A percentile compares a stretch with the other conserved stretches of the same genome.
These are phyloP conservation scores for Actinomucor elegans DNA, from an alignment of 371 early-diverging fungal species.

Conservation along the genomic window DNA sequence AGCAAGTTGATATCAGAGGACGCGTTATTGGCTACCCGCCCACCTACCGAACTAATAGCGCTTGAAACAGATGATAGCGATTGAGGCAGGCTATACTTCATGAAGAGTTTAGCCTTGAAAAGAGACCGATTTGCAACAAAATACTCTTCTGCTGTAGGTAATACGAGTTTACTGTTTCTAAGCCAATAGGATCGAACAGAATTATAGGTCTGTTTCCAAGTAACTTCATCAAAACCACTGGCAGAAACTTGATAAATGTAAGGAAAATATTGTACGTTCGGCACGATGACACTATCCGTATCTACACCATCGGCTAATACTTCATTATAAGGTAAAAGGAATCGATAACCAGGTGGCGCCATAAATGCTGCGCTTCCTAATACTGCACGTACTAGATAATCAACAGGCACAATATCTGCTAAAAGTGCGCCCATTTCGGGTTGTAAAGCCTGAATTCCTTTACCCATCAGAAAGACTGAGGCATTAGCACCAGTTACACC, in stretches of 20 bases:
- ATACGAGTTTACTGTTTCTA: conserved; percentile 29
- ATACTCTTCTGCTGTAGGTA: conserved; percentile 38
- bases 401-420: conserved; percentile 63
- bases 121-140: conserved; percentile 40
- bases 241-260: conserved; percentile 44
- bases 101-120: conserved; percentile 40
- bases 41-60: conserved; percentile 10
- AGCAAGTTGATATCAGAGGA: conserved; percentile 16
- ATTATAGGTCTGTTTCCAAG: conserved; percentile 40
- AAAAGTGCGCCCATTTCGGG: conserved; percentile 31
- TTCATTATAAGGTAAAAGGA: conserved; percentile 48
- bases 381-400: conserved; percentile 39
- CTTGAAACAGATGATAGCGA: conserved; percentile 31
- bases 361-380: conserved; percentile 35
- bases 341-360: conserved; percentile 32
- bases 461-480: conserved; percentile 35
- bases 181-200: conserved; percentile 43
- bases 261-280: conserved; percentile 39
- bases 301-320: conserved; percentile 24
- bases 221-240: conserved; percentile 10
- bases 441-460: conserved; percentile 40
- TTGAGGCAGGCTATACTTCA: conserved; percentile 39
- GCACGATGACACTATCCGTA: conserved; percentile 21
- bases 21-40: neutral
- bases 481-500: conserved; percentile 60